Evolutionary conservation across 2,329 filamentous ascomycete species (phyloP).

Genomic region (Colletotrichum tropicicola): DNA sequence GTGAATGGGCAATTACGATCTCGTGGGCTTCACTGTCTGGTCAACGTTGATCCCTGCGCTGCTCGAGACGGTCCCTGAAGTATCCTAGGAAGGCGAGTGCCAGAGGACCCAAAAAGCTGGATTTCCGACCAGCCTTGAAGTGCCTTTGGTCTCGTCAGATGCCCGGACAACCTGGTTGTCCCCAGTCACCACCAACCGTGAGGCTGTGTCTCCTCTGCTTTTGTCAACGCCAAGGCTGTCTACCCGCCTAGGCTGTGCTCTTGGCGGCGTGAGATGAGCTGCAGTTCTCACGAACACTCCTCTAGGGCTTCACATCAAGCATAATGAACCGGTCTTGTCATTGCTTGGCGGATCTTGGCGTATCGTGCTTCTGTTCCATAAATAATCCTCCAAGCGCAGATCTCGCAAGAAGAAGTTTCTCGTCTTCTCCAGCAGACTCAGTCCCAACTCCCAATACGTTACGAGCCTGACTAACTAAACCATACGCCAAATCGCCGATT

Average conservation of each 20-base stretch:
- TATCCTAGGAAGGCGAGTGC: not conserved
- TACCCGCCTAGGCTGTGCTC: not conserved
- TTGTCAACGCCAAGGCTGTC: constrained; percentile 6
- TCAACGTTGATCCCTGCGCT: not conserved
- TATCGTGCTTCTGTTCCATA: constrained; percentile 2
- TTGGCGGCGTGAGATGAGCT: not conserved
- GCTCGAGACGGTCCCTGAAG: not conserved
- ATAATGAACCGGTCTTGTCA: not conserved
- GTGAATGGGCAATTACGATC: not conserved
- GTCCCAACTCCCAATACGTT: not conserved
- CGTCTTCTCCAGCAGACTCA: too few species aligned
- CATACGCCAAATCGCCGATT: not conserved
- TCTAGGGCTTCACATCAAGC: not conserved
- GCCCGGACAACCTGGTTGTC: not conserved
- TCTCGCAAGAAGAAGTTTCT: too few species aligned
- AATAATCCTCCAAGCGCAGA: constrained; percentile 1
- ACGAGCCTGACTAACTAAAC: not conserved
- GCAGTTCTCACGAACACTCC: not conserved
- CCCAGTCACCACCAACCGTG: not conserved
- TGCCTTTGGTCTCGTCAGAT: constrained; percentile 18
- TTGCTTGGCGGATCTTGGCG: constrained; percentile 20
- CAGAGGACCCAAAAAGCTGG: not conserved
- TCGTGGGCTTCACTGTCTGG: not conserved
- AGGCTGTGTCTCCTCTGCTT: not conserved
- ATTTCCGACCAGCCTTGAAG: not conserved